Percentiles rank a stretch among this genome's conserved stretches.
Conservation (phyloP, 176 grass and related monocot genomes). For the Triticum timopheevii region DNA sequence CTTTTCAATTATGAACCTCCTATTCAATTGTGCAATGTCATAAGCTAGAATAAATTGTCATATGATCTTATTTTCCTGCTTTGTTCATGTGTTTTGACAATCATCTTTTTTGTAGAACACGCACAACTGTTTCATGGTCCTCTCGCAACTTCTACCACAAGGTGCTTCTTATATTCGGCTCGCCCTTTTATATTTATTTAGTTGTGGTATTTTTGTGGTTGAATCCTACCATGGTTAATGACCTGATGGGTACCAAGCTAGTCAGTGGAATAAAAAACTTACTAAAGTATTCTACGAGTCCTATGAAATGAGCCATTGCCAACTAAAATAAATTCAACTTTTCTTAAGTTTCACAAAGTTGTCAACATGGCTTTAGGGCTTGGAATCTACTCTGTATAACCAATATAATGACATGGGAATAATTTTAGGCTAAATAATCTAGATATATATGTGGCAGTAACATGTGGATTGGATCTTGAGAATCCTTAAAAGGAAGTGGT, state of each 20-base stretch:
- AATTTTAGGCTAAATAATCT: neutral
- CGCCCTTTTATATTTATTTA: neutral
- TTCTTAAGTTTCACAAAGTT: constrained; percentile 9
- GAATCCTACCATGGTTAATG: neutral
- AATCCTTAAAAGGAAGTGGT: neutral
- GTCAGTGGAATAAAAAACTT: too few species aligned
- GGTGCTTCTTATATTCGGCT: constrained; percentile 28
- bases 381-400: neutral
- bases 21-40: neutral
- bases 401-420: neutral
- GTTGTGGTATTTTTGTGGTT: constrained; percentile 7
- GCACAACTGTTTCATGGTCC: constrained; percentile 88
- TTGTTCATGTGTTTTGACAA: neutral
- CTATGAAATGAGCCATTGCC: too few species aligned
- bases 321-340: neutral
- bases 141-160: constrained; percentile 60
- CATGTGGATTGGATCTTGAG: neutral
- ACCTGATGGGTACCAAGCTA: too few species aligned
- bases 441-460: neutral
- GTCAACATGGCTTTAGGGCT: neutral
- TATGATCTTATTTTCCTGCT: neutral
- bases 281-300: too few species aligned
- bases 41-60: neutral
- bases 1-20: neutral
- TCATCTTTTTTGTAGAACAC: constrained; percentile 63